These are phyloP conservation scores for Ammopiptanthus mongolicus DNA, from an alignment of 306 rosid genomes.

Conservation along the genomic window DNA sequence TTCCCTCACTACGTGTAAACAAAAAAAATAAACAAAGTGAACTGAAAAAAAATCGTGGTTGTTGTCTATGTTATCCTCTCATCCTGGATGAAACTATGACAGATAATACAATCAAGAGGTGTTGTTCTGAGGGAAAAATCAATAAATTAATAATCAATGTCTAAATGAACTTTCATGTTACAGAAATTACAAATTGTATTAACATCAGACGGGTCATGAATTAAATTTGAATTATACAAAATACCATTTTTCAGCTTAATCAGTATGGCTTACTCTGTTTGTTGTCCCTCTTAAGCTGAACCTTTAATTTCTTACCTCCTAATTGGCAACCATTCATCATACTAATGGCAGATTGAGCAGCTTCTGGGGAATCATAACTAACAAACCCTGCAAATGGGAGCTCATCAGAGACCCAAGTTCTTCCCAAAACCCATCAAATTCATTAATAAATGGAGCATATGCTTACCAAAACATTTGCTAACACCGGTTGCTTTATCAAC, in stretches of 20 bases:
- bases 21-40: background rate
- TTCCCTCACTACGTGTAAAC: background rate
- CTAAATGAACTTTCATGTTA: slow-evolving; percentile 67
- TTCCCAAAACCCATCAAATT: slow-evolving; percentile 15
- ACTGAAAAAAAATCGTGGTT: background rate
- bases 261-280: slow-evolving; percentile 83
- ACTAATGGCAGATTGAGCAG: slow-evolving; percentile 79
- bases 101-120: slow-evolving; percentile 44
- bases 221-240: slow-evolving; percentile 55
- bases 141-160: slow-evolving; percentile 77
- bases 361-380: slow-evolving; percentile 85
- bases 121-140: slow-evolving; percentile 68
- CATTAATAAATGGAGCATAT: background rate
- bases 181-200: slow-evolving; percentile 76
- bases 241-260: slow-evolving; percentile 41
- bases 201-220: slow-evolving; percentile 58
- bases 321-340: slow-evolving; percentile 92
- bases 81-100: slow-evolving; percentile 36
- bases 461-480: slow-evolving; percentile 99
- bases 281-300: slow-evolving; percentile 98
- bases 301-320: slow-evolving; percentile 92
- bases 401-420: slow-evolving; percentile 24
- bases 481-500: slow-evolving; percentile 97
- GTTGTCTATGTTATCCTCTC: slow-evolving; percentile 9
- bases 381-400: slow-evolving; percentile 77